These are phyloP conservation scores for Striga hermonthica DNA, from an alignment of 305 asterid genomes.

Conservation along the genomic window DNA sequence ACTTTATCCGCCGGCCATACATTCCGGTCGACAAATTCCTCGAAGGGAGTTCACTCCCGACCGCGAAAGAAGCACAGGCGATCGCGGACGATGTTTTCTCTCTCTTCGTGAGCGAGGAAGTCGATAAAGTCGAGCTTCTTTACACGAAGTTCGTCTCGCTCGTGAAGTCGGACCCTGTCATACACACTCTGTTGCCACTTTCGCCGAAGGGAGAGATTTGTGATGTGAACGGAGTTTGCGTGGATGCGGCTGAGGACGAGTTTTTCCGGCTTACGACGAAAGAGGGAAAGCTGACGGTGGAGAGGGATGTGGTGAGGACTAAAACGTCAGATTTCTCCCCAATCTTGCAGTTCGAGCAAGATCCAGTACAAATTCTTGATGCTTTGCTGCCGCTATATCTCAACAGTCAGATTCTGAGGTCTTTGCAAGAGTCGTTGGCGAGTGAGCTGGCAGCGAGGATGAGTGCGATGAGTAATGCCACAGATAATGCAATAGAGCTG, in stretches of 20 bases:
- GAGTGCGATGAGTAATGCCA: constrained; percentile 88
- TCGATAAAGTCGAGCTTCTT: constrained; percentile 76
- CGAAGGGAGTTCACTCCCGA: constrained; percentile 66
- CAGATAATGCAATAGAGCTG: constrained; percentile 78
- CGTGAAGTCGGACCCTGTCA: constrained; percentile 72
- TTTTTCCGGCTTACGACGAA: constrained; percentile 80
- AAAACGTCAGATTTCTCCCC: constrained; percentile 68
- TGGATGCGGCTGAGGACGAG: constrained; percentile 89
- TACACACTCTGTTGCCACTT: constrained; percentile 71
- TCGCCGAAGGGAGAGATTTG: constrained; percentile 83
- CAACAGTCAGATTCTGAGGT: constrained; percentile 88
- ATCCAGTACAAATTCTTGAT: constrained; percentile 90
- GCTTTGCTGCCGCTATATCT: constrained; percentile 83
- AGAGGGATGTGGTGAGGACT: constrained; percentile 67
- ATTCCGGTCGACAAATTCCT: constrained; percentile 68
- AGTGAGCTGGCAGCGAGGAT: constrained; percentile 94
- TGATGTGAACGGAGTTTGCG: constrained; percentile 71
- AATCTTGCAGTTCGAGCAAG: constrained; percentile 91
- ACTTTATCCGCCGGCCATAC: constrained; percentile 64
- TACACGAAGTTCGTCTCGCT: constrained; percentile 83
- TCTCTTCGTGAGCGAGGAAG: constrained; percentile 73
- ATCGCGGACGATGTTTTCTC: constrained; percentile 90
- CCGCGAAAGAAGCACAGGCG: constrained; percentile 88
- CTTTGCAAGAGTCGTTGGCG: constrained; percentile 87
- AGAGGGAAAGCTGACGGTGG: constrained; percentile 76